Conservation (phyloP, 768 basidiomycete species). For the Podaxis mareebaensis region DNA sequence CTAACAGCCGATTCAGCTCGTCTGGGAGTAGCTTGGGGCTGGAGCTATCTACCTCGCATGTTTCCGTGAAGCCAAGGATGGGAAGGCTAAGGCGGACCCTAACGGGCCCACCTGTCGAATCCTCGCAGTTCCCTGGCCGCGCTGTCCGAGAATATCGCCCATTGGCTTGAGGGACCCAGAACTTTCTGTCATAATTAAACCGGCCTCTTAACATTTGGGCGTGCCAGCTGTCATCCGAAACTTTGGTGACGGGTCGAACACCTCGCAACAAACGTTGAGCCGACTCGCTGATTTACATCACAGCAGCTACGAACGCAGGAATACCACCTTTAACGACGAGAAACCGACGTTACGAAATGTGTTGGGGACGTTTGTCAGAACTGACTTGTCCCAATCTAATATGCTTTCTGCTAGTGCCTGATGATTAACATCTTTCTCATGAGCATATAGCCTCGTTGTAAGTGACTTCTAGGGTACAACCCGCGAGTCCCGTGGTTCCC, state of each 20-base stretch:
- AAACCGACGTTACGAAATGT: neutral
- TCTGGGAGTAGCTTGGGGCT: neutral
- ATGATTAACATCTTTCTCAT: neutral
- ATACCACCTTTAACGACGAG: neutral
- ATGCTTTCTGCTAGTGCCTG: neutral
- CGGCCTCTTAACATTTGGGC: conserved; percentile 2
- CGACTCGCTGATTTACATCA: neutral
- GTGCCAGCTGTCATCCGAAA: conserved; percentile 11
- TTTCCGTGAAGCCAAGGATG: conserved; percentile 1
- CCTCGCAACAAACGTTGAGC: neutral
- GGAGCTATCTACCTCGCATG: neutral
- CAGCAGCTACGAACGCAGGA: neutral
- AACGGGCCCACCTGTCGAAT: neutral
- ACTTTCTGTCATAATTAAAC: conserved; percentile 4
- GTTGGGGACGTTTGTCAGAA: neutral
- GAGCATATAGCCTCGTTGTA: neutral
- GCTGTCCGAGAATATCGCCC: conserved; percentile 12
- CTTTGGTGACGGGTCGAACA: conserved; percentile 5
- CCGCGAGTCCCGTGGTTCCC: neutral
- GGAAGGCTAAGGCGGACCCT: neutral
- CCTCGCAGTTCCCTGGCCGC: neutral
- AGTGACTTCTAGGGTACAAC: neutral
- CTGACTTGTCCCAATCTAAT: neutral
- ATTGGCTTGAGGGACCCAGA: neutral
- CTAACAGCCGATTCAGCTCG: conserved; percentile 2